These are phyloP conservation scores for Chamaenerion angustifolium DNA, from an alignment of 345 rosid genomes.

Conservation along the genomic window DNA sequence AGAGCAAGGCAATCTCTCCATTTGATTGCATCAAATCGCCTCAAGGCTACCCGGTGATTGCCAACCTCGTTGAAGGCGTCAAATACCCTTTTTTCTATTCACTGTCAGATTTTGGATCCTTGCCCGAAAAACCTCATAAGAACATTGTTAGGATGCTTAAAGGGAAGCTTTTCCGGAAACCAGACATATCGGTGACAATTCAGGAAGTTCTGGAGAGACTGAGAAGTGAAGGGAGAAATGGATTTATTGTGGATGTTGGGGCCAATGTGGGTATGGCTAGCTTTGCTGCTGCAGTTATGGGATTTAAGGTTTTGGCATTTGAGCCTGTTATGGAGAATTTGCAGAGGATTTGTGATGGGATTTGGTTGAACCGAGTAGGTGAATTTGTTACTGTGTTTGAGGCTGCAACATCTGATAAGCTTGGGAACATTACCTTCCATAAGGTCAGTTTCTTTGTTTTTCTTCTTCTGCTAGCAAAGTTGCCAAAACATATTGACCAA, in stretches of 20 bases:
- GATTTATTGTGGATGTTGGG: constrained; percentile 77
- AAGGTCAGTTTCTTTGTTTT: constrained; percentile 30
- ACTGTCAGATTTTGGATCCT: constrained; percentile 68
- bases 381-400: constrained; percentile 69
- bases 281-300: constrained; percentile 91
- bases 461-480: too few relatives aligned
- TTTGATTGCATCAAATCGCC: constrained; percentile 62
- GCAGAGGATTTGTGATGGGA: constrained; percentile 92
- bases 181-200: constrained; percentile 77
- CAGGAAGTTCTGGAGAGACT: constrained; percentile 51
- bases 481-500: too few relatives aligned
- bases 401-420: constrained; percentile 73
- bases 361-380: constrained; percentile 76
- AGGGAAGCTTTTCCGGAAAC: constrained; percentile 81
- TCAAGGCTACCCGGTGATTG: constrained; percentile 74
- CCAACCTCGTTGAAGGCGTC: constrained; percentile 75
- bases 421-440: constrained; percentile 72
- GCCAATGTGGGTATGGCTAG: constrained; percentile 98
- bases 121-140: constrained; percentile 94
- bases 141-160: constrained; percentile 79
- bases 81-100: constrained; percentile 69
- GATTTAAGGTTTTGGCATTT: constrained; percentile 69
- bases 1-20: constrained; percentile 25
- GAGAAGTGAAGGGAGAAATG: constrained; percentile 27
- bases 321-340: constrained; percentile 90